Percentiles rank a stretch among this genome's conserved stretches.
Conservation (phyloP, 352 stramenopile genomes). For the Phytophthora boehmeriae region DNA sequence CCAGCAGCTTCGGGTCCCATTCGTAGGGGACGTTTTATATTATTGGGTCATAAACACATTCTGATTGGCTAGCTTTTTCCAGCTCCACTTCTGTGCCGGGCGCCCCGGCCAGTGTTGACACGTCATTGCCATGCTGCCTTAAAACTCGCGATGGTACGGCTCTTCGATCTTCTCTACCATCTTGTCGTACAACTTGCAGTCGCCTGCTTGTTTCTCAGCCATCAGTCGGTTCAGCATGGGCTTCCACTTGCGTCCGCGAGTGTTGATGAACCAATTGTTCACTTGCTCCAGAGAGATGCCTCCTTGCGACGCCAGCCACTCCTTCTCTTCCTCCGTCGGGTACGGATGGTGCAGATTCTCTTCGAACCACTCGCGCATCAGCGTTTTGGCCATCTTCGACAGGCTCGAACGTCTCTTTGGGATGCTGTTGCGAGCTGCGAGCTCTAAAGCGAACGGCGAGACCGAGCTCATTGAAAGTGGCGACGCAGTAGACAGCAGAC, state of each 20-base stretch:
- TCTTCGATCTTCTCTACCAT: constrained; percentile 84
- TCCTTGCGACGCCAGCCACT: constrained; percentile 59
- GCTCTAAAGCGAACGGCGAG: constrained; percentile 43
- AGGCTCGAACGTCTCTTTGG: constrained; percentile 81
- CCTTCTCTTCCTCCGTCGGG: constrained; percentile 86
- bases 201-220: constrained; percentile 62
- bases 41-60: constrained; percentile 5
- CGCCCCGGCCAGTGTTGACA: too few relatives aligned
- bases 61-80: neutral
- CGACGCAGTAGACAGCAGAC: constrained; percentile 12
- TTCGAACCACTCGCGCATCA: constrained; percentile 85
- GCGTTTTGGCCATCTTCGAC: constrained; percentile 72
- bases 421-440: constrained; percentile 35
- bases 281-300: constrained; percentile 87
- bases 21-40: constrained; percentile 1
- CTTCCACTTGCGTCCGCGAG: constrained; percentile 85
- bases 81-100: too few relatives aligned
- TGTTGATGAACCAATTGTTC: constrained; percentile 92
- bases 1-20: constrained; percentile 18
- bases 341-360: constrained; percentile 87
- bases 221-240: constrained; percentile 80
- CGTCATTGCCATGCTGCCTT: constrained; percentile 10
- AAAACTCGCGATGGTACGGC: constrained; percentile 62
- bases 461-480: constrained; percentile 28
- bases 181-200: constrained; percentile 70